Base-by-base conservation (phyloP, 208 protist species). In the Leishmania gerbilli region DNA sequence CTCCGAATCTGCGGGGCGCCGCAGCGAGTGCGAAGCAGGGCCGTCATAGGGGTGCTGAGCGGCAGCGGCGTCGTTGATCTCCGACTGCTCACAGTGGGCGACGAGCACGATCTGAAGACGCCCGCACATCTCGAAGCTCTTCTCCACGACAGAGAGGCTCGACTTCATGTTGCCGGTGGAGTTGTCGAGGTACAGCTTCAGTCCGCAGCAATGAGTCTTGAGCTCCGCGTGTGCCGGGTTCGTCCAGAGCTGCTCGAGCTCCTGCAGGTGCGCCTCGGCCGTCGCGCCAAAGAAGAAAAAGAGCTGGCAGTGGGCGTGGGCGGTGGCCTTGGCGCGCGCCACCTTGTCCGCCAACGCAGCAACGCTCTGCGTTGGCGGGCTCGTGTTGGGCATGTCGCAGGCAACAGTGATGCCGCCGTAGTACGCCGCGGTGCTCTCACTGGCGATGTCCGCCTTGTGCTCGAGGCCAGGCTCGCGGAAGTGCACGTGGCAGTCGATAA, bases 401-500 rank as follows among this genome's bases (percentile, higher is more conserved):
- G 88, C 90, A 4, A 83, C 90, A 11, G 92, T 90, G 55, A 98
- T 89, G 75, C 98, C 98, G 79, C 98, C 98, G 68, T 92, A 90
- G 74, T 95, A 89, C 27, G 98, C 98, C n/a, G 97, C 92, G 27
- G 86, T 89, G n/a, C 93, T 93, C 83, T 98, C 93, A 77, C 85
- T 91, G 31, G 82, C 85, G 91, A 98, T 99, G 81, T 99, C 94
- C 4, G 92, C 98, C 87, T 99, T 99, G 85, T 98, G 87, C 77
- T 95, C 93, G 0, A 97, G 87, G 17, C 98, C 98, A 31, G 98
- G 98, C 81, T 99, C 96, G 49, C 97, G 89, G 76, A 99, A 92
- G 89, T 98, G 96, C 1, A 98, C 97, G 85, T 98, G 96, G 62
- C 97, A 94, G 89, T 99, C 98, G 56, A 99, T 94, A 15, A 99